Base-by-base conservation (phyloP, 495 filamentous ascomycete species). In the Aspergillus coremiiformis region DNA sequence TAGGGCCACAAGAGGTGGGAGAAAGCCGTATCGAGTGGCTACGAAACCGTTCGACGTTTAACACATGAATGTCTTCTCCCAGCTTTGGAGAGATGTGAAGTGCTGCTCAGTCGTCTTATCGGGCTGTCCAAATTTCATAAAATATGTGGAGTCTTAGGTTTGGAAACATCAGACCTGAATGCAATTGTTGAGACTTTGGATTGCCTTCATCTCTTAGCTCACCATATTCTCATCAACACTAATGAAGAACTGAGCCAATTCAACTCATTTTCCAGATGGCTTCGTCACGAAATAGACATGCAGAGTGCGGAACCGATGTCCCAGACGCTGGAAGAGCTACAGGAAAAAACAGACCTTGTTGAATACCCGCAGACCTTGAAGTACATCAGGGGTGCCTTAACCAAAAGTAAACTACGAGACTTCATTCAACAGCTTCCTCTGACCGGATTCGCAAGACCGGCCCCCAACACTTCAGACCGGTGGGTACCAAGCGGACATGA, bases 1-100 rank as follows among this genome's bases (percentile, higher is more conserved):
- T 52, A 95, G 89, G 90, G 90, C 3, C 88, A 95, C 60, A 96
- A 95, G 67, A 79, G 93, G 49, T 98, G 93, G 93, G 90, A 96
- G 44, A 91, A 93, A 61, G 84, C 88, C 15, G 83, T 93, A 17
- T 75, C 79, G 2, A 77, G 74, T 27, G 90, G 89, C 4, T 85
- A 94, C 22, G 81, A 87, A 47, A 86, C 79, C 48, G 79, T 98
- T 9, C 81, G 88, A 19, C 76, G 81, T 43, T 71, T 96, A 22
- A 80, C 86, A 0, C 91, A 95, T 60, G 84, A 96, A 60, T 88
- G 88, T 63, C 81, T 96, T 33, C 74, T 96, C 5, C 92, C 92
- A 1, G 90, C 90, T 0, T 67, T 96, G 9, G 89, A 96, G 54
- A 78, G 93, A 43, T 85, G 89, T 51, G 78, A 78, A 39, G 82